These are phyloP conservation scores for Hygrophorus russula DNA, from an alignment of 768 basidiomycete species.

Conservation along the genomic window DNA sequence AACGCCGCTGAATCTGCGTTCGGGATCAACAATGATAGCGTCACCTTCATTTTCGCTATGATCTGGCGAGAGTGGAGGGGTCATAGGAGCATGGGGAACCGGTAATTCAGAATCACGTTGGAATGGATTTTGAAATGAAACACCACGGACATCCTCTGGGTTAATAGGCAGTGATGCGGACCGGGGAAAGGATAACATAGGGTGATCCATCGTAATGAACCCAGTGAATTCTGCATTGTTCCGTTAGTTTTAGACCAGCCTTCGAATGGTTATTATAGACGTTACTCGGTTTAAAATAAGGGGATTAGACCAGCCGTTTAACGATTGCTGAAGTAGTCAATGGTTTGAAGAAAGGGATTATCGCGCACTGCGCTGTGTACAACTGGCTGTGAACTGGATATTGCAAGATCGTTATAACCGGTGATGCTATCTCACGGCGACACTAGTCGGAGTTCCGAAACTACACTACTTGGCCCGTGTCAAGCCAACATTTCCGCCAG, in stretches of 20 bases:
- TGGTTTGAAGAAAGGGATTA: no score
- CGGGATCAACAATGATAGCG: conserved; percentile 26
- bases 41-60: conserved; percentile 29
- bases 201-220: conserved; percentile 14
- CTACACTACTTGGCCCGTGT: no score
- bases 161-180: conserved; percentile 20
- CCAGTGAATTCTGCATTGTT: neutral
- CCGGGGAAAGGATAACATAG: conserved; percentile 17
- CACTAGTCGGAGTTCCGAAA: conserved; percentile 20
- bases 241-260: no score
- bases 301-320: no score
- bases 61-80: conserved; percentile 57
- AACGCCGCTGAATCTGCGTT: conserved; percentile 15
- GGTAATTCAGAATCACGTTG: conserved; percentile 26
- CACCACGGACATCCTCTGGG: conserved; percentile 14
- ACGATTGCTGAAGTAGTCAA: no score
- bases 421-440: neutral
- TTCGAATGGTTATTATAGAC: no score
- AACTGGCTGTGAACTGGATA: no score
- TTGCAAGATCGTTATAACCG: no score
- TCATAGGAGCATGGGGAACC: conserved; percentile 50
- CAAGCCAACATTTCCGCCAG: conserved; percentile 68
- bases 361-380: no score
- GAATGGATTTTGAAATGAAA: neutral
- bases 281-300: no score